phyloP scores from a whole-genome alignment of 352 stramenopile genomes.

The Globisporangium megalacanthum region DNA sequence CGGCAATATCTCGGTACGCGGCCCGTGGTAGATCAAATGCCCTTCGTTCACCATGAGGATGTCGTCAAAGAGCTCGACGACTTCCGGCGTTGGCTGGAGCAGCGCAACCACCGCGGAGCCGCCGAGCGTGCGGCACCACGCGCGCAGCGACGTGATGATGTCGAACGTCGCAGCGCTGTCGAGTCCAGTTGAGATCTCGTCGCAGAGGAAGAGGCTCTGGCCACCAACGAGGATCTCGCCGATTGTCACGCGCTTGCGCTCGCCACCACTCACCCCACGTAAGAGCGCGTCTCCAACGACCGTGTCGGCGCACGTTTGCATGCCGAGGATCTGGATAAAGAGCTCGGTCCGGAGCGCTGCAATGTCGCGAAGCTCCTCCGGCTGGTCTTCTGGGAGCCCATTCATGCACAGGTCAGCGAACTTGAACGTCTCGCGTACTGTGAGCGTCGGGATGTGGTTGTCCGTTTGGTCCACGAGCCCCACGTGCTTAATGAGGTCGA shows the following conservation, averaged over 20 bases:
- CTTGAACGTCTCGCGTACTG: conserved; percentile 91
- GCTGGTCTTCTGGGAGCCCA: conserved; percentile 9
- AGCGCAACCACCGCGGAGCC: conserved; percentile 31
- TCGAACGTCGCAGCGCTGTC: conserved; percentile 89
- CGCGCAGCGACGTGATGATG: conserved; percentile 58
- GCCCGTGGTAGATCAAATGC: conserved; percentile 84
- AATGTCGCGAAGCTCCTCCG: conserved; percentile 47
- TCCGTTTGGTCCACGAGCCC: conserved; percentile 72
- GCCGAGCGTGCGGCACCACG: conserved; percentile 25
- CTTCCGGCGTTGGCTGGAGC: conserved; percentile 67
- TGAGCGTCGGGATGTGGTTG: conserved; percentile 84
- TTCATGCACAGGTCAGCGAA: conserved; percentile 91
- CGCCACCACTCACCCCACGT: conserved; percentile 82
- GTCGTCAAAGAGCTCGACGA: conserved; percentile 91
- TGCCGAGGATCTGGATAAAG: conserved; percentile 55
- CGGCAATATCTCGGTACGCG: conserved; percentile 25
- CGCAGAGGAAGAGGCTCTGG: conserved; percentile 65
- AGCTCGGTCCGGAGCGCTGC: conserved; percentile 45
- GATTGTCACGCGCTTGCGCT: conserved; percentile 83
- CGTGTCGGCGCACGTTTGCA: conserved; percentile 77
- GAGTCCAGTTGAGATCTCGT: conserved; percentile 90
- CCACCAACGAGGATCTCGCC: conserved; percentile 86
- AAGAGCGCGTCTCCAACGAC: conserved; percentile 72
- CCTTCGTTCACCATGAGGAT: conserved; percentile 85
- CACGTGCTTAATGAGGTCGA: conserved; percentile 51